Conservation (phyloP, 164 flowering plant genomes). For the Cinnamomum micranthum region DNA sequence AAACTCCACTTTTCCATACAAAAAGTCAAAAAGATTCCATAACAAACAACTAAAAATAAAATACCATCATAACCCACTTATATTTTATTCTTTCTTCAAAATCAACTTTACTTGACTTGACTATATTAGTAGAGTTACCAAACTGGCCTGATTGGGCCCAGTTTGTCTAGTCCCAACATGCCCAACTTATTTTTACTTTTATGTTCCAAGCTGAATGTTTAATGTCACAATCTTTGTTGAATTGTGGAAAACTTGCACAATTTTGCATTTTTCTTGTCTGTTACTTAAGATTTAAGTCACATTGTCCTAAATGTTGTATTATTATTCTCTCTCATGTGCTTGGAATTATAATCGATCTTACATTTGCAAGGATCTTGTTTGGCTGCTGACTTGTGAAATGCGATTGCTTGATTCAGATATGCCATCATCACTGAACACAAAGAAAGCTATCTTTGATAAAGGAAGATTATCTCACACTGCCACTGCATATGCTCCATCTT, state of each 20-base stretch:
- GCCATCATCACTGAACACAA: constrained; percentile 20
- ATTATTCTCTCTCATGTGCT: background rate
- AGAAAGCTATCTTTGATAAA: constrained; percentile 37
- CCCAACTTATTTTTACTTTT: too few species aligned
- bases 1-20: too few species aligned
- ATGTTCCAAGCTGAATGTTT: background rate
- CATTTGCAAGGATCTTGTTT: background rate
- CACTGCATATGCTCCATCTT: constrained; percentile 34
- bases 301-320: background rate
- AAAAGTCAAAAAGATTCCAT: too few species aligned
- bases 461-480: constrained; percentile 35
- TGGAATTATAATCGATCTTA: constrained; percentile 2
- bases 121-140: too few species aligned
- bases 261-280: background rate
- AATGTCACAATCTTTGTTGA: background rate
- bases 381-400: constrained; percentile 6
- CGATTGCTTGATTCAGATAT: constrained; percentile 28
- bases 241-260: background rate
- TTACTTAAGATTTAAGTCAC: background rate
- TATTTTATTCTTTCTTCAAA: too few species aligned
- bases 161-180: too few species aligned
- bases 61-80: too few species aligned
- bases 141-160: too few species aligned
- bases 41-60: too few species aligned
- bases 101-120: too few species aligned